These are phyloP conservation scores for Chenopodium album DNA, from an alignment of 148 eudicot species.

Conservation along the genomic window DNA sequence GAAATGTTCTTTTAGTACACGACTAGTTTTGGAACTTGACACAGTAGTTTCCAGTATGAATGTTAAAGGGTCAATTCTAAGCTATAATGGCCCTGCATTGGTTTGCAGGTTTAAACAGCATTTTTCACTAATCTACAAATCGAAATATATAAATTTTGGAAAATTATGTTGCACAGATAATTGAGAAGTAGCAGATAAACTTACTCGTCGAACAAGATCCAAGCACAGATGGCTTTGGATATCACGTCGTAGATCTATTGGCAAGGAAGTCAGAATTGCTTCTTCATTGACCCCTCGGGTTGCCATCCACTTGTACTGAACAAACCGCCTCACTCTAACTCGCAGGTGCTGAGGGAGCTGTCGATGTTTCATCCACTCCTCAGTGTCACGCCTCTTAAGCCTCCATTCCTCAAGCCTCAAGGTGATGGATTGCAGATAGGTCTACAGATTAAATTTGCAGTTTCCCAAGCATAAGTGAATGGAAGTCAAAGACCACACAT, in stretches of 20 bases:
- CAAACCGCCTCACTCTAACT: constrained; percentile 63
- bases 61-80: background rate
- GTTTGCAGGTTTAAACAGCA: background rate
- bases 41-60: too few relatives aligned
- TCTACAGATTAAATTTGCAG: constrained; percentile 36
- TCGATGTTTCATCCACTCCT: constrained; percentile 93
- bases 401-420: constrained; percentile 96
- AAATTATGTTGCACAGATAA: background rate
- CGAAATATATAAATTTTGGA: background rate
- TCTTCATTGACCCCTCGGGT: constrained; percentile 88
- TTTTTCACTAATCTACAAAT: background rate
- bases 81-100: background rate
- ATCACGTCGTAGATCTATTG: constrained; percentile 76
- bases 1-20: background rate
- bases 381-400: constrained; percentile 77
- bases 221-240: constrained; percentile 81
- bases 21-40: background rate
- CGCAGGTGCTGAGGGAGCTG: constrained; percentile 67
- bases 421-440: constrained; percentile 78
- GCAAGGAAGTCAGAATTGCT: constrained; percentile 58
- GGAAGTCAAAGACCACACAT: too few relatives aligned
- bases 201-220: constrained; percentile 85
- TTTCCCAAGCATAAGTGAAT: background rate
- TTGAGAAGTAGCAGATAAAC: constrained; percentile 14
- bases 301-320: constrained; percentile 86